These are phyloP conservation scores for Penicillium crustosum DNA, from an alignment of 2,329 filamentous ascomycete genomes.

Conservation along the genomic window DNA sequence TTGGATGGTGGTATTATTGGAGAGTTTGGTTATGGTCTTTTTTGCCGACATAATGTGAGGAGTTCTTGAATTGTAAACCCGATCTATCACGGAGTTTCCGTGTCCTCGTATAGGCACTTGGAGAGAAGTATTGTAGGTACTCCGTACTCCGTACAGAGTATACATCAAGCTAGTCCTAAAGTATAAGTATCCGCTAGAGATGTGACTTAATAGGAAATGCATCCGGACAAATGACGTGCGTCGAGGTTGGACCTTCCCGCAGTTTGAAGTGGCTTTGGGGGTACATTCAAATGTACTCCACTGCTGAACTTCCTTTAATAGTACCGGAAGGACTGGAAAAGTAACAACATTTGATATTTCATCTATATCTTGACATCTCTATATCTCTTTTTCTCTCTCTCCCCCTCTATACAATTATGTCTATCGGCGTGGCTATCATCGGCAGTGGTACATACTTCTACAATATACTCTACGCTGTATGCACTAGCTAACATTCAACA, in stretches of 20 bases:
- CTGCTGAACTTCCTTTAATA: neutral
- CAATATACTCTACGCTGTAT: neutral
- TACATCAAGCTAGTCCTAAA: neutral
- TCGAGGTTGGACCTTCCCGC: constrained; percentile 7
- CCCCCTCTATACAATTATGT: constrained; percentile 23
- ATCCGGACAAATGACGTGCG: constrained; percentile 8
- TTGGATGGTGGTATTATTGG: neutral
- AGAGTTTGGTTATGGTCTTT: neutral
- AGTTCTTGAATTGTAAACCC: neutral
- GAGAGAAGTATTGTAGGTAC: neutral
- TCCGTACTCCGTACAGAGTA: neutral
- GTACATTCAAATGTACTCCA: neutral
- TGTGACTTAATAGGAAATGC: neutral
- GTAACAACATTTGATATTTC: neutral
- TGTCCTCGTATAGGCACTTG: neutral
- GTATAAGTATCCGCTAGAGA: neutral
- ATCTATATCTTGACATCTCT: neutral
- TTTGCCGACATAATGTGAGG: neutral
- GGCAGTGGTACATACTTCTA: constrained; percentile 47
- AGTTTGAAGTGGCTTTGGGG: neutral
- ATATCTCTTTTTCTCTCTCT: too few species aligned
- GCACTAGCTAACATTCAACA: constrained; percentile 15
- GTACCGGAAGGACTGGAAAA: neutral
- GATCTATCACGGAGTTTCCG: neutral
- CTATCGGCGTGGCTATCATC: constrained; percentile 53